Conservation (phyloP, 768 basidiomycete genomes). For the Lepiota brunneoincarnata region DNA sequence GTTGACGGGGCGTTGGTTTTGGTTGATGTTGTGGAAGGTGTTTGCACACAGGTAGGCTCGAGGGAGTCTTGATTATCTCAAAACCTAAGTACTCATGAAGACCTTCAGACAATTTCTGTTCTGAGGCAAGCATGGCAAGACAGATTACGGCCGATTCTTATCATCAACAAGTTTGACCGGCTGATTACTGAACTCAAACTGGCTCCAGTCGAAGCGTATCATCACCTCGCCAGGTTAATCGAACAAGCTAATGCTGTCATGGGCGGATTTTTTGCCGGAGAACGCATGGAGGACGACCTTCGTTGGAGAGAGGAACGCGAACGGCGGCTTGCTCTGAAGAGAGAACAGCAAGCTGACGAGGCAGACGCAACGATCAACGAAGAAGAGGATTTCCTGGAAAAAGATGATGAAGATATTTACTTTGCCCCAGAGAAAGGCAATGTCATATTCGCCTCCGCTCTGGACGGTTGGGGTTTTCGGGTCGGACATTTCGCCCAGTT, state of each 20-base stretch:
- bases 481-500: slow-evolving; percentile 91
- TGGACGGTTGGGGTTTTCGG: slow-evolving; percentile 98
- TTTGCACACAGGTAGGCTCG: slow-evolving; percentile 85
- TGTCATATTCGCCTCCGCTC: slow-evolving; percentile 93
- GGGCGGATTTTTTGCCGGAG: slow-evolving; percentile 93
- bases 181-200: slow-evolving; percentile 92
- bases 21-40: slow-evolving; percentile 96
- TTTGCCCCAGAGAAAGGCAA: slow-evolving; percentile 96
- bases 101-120: slow-evolving; percentile 83
- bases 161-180: slow-evolving; percentile 97
- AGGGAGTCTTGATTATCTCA: not conserved
- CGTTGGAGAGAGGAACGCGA: slow-evolving; percentile 94
- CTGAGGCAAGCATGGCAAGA: slow-evolving; percentile 94
- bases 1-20: slow-evolving; percentile 96
- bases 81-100: not conserved
- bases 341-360: slow-evolving; percentile 65
- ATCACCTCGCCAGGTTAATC: slow-evolving; percentile 89
- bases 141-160: slow-evolving; percentile 82
- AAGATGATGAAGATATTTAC: slow-evolving; percentile 97
- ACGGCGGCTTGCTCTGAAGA: slow-evolving; percentile 72
- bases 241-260: slow-evolving; percentile 98
- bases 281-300: slow-evolving; percentile 95
- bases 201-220: slow-evolving; percentile 88
- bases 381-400: slow-evolving; percentile 79
- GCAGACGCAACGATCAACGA: slow-evolving; percentile 59